Conservation (phyloP, 345 rosid genomes). For the Linum usitatissimum region DNA sequence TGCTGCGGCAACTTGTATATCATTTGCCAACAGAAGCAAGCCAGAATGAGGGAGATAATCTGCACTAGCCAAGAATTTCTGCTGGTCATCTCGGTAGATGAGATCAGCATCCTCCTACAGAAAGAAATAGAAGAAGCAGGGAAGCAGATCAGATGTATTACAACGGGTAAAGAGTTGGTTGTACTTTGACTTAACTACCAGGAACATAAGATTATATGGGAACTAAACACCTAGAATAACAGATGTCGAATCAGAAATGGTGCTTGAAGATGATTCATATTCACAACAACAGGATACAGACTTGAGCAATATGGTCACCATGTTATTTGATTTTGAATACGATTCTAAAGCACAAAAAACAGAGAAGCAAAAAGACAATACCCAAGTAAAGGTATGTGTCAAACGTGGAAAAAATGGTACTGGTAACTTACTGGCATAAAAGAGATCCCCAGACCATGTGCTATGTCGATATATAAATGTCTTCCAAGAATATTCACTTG, state of each 20-base stretch:
- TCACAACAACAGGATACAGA: too few relatives aligned
- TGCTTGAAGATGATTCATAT: too few relatives aligned
- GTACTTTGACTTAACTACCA: too few relatives aligned
- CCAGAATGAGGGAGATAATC: slow-evolving; percentile 73
- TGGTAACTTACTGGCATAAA: slow-evolving; percentile 47
- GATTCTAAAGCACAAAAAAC: neutral
- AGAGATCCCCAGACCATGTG: slow-evolving; percentile 60
- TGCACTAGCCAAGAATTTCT: slow-evolving; percentile 65
- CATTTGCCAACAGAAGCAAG: slow-evolving; percentile 38
- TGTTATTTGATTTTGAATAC: neutral
- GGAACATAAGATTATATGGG: too few relatives aligned
- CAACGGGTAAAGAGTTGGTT: too few relatives aligned
- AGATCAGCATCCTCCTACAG: slow-evolving; percentile 64
- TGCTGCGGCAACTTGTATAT: slow-evolving; percentile 49
- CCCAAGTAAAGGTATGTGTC: neutral
- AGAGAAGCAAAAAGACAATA: neutral
- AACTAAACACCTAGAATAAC: too few relatives aligned
- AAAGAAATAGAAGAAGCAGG: neutral
- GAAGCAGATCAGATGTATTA: too few relatives aligned
- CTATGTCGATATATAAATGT: slow-evolving; percentile 85
- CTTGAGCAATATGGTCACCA: neutral
- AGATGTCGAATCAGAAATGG: too few relatives aligned
- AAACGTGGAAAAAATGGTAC: neutral
- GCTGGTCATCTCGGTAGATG: slow-evolving; percentile 61
- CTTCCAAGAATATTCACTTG: slow-evolving; percentile 96